Conservation (phyloP, 2,329 filamentous ascomycete genomes). For the Penicillium corylophilum region DNA sequence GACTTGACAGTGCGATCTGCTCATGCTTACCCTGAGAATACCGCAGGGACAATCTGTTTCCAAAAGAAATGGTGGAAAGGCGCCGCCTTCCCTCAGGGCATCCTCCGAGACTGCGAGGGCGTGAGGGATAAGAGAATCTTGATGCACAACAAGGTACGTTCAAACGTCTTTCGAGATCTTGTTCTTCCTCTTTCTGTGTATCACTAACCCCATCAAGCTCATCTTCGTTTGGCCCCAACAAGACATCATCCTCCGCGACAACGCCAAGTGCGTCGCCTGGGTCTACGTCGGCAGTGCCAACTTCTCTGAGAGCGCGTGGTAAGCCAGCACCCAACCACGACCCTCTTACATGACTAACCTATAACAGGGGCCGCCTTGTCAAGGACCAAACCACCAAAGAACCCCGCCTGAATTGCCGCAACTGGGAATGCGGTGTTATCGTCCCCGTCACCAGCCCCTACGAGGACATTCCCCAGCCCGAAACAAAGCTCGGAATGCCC, state of each 20-base stretch:
- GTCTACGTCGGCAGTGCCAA: constrained; percentile 90
- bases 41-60: constrained; percentile 80
- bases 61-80: constrained; percentile 70
- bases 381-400: constrained; percentile 66
- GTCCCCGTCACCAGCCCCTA: constrained; percentile 54
- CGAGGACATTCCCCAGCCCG: constrained; percentile 33
- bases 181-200: not conserved
- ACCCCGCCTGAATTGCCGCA: constrained; percentile 77
- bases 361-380: constrained; percentile 69
- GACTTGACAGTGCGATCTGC: constrained; percentile 66
- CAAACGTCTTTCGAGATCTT: too few species aligned
- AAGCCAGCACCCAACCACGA: constrained; percentile 32
- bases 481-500: not conserved
- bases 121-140: constrained; percentile 61
- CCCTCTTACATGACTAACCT: not conserved
- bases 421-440: constrained; percentile 94
- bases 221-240: constrained; percentile 19
- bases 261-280: constrained; percentile 58
- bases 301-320: constrained; percentile 90
- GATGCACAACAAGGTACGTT: constrained; percentile 80
- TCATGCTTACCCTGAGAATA: constrained; percentile 32
- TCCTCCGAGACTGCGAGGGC: constrained; percentile 75
- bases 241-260: constrained; percentile 20
- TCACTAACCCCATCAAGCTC: constrained; percentile 16
- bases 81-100: constrained; percentile 65